Percentiles rank a stretch among this genome's conserved stretches.
phyloP scores from a whole-genome alignment of 163 green algal species.

The Scenedesmus sp. region DNA sequence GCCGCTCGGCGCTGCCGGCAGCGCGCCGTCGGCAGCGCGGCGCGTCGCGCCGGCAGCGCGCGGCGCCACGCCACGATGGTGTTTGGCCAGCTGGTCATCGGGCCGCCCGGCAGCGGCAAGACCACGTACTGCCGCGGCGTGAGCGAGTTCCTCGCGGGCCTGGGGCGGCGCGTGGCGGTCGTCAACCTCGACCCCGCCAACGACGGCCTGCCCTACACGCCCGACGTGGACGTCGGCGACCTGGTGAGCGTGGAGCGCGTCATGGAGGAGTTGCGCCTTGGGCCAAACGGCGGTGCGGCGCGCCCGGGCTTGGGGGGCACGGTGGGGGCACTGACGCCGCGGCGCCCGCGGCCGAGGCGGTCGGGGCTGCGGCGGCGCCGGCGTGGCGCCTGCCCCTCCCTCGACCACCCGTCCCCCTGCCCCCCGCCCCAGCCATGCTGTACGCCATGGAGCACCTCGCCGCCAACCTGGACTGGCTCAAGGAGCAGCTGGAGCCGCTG shows the following conservation, averaged over 20 bases:
- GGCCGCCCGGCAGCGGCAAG: conserved; percentile 96
- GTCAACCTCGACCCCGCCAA: conserved; percentile 99
- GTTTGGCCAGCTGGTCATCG: conserved; percentile 96
- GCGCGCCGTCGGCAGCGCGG: too few species aligned
- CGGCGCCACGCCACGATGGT: conserved; percentile 77
- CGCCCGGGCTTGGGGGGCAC: background rate
- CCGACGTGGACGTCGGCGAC: conserved; percentile 89
- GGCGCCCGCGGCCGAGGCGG: too few species aligned
- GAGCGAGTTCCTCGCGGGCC: conserved; percentile 72
- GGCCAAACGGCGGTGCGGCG: conserved; percentile 90
- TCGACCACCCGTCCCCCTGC: background rate
- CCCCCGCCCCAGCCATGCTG: conserved; percentile 73
- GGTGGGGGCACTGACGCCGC: too few species aligned
- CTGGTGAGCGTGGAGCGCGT: conserved; percentile 87
- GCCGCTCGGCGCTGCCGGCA: too few species aligned
- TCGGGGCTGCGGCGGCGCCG: too few species aligned
- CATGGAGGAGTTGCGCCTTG: conserved; percentile 82
- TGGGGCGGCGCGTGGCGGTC: conserved; percentile 21
- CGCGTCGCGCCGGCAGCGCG: too few species aligned
- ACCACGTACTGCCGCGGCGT: conserved; percentile 93
- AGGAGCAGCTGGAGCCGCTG: conserved; percentile 79
- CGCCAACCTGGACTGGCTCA: conserved; percentile 95
- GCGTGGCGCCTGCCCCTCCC: background rate
- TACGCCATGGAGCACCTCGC: conserved; percentile 96
- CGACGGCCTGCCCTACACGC: conserved; percentile 85